Base-by-base conservation (phyloP, 208 protist species). In the Jaenimonas drosophilae region DNA sequence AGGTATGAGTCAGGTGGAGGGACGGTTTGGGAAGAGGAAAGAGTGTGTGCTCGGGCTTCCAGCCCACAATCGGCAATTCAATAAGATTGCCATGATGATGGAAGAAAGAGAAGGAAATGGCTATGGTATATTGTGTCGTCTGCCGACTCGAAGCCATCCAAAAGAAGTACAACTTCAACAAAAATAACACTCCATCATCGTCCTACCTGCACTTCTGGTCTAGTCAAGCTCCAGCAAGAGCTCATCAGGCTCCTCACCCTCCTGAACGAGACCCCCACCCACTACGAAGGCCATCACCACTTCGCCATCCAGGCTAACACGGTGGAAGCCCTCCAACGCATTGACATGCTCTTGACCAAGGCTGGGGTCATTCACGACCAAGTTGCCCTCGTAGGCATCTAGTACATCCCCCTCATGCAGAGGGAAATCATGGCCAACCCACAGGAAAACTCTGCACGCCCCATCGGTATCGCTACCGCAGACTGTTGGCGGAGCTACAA, bases 191-290 rank as follows among this genome's bases (percentile, higher is more conserved):
- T n/a, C n/a, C n/a, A n/a, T n/a, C n/a, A n/a, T n/a, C n/a, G n/a
- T n/a, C n/a, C n/a, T n/a, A n/a, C n/a, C n/a, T n/a, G n/a, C n/a
- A n/a, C n/a, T n/a, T n/a, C n/a, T n/a, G n/a, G n/a, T n/a, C n/a
- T 34, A 66, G 27, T 70, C 64, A 0, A 76, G 36, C 1, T 49
- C 69, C 21, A 67, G 36, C 11, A 92, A 28, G 17, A 93, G 60
- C 32, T 83, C 77, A 39, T 81, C 70, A 7, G 84, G 84, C 44
- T 93, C 79, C 20, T 83, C 56, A 2, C 70, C 67, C 36, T 85
- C 59, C 29, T 64, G 43, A 1, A 84, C 77, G 3, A 86, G n/a
- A n/a, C n/a, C 51, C 39, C 74, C 36, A 23, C 63, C 57, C n/a
- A 49, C 27, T n/a, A 70, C 70, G 14, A 44, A 30, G 4, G 24